Conservation (phyloP, 208 protist genomes). For the Acanthamoeba royreba region DNA sequence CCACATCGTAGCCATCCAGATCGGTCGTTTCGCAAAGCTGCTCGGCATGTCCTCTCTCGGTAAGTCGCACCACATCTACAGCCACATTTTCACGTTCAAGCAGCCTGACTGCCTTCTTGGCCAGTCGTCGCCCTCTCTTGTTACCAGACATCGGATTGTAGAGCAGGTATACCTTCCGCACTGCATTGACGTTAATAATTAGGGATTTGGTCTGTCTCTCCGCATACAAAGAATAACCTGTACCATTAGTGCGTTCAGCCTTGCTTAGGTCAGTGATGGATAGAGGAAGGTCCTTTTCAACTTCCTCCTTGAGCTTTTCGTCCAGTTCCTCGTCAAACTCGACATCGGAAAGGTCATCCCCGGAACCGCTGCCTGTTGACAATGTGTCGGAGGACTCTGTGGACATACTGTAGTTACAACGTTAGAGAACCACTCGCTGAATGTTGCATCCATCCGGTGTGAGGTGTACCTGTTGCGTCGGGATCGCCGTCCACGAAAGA, state of each 20-base stretch:
- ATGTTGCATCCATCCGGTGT: background rate
- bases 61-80: background rate
- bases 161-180: background rate
- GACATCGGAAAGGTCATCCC: background rate
- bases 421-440: background rate
- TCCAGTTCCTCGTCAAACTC: constrained; percentile 25
- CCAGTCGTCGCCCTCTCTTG: background rate
- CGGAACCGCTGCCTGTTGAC: background rate
- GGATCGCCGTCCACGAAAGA: background rate
- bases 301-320: constrained; percentile 23
- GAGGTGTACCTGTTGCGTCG: background rate
- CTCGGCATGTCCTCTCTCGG: constrained; percentile 5
- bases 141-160: constrained; percentile 40
- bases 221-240: background rate
- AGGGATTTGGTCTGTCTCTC: too few species aligned
- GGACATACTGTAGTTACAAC: too few species aligned
- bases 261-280: background rate
- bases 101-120: background rate
- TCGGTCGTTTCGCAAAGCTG: background rate
- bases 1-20: background rate
- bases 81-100: background rate
- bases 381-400: background rate
- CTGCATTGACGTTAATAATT: too few species aligned
- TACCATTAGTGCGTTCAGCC: constrained; percentile 8
- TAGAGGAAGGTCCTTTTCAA: constrained; percentile 1